Conservation (phyloP, 768 basidiomycete species). For the Suillus discolor region DNA sequence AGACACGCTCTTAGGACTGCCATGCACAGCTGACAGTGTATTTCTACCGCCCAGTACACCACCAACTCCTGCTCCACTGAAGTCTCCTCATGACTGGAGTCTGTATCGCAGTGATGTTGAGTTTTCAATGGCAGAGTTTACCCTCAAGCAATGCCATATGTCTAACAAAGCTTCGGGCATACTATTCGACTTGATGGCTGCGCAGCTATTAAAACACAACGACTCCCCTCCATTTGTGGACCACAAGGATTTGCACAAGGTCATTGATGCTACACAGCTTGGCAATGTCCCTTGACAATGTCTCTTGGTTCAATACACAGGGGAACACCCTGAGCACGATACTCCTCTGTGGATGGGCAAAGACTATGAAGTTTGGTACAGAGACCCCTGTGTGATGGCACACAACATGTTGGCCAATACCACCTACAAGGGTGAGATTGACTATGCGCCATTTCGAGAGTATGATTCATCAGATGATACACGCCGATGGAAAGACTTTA, state of each 20-base stretch:
- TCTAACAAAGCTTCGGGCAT: conserved; percentile 11
- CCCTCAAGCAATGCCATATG: conserved; percentile 23
- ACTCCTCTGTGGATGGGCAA: conserved; percentile 21
- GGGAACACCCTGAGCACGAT: conserved; percentile 16
- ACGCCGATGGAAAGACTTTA: too few relatives aligned
- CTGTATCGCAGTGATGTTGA: conserved; percentile 15
- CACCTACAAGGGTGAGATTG: too few relatives aligned
- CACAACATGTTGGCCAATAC: too few relatives aligned
- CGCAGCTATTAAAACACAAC: conserved; percentile 13
- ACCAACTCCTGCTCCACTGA: conserved; percentile 6
- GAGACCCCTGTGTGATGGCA: too few relatives aligned
- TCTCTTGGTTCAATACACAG: conserved; percentile 21
- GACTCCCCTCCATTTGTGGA: conserved; percentile 26
- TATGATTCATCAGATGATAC: too few relatives aligned
- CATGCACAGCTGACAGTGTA: conserved; percentile 8
- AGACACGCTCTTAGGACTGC: conserved; percentile 1
- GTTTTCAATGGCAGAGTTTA: conserved; percentile 23
- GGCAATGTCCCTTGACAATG: conserved; percentile 34
- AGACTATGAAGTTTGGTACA: too few relatives aligned
- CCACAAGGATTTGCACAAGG: conserved; percentile 21
- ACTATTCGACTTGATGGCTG: conserved; percentile 21
- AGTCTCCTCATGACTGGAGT: conserved; percentile 11
- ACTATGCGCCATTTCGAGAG: too few relatives aligned
- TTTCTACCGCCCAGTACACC: conserved; percentile 10
- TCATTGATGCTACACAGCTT: conserved; percentile 29